Percentiles rank a stretch among this genome's conserved stretches.
Evolutionary conservation across 768 basidiomycete genomes (phyloP).

Genomic region (Neoboletus brunneissimus): DNA sequence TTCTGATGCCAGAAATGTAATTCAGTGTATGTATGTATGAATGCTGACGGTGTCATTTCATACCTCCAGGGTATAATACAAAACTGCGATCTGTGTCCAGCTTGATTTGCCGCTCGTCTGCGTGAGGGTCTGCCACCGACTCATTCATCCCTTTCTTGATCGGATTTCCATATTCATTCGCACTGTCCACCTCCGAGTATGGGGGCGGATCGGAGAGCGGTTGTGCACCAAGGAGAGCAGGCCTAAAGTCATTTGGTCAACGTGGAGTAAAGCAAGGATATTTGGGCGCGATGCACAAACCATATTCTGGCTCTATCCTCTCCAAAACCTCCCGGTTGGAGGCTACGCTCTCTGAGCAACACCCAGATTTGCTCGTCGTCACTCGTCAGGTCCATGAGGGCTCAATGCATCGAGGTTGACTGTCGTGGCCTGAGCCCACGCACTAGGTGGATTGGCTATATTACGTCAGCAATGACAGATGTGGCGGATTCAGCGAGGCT

Average conservation of each 20-base stretch:
- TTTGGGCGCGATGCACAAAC: constrained; percentile 34
- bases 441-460: background rate
- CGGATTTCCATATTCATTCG: constrained; percentile 1
- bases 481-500: background rate
- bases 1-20: constrained; percentile 15
- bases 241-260: constrained; percentile 22
- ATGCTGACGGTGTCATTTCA: constrained; percentile 16
- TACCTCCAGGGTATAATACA: constrained; percentile 89
- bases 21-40: constrained; percentile 5
- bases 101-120: constrained; percentile 82
- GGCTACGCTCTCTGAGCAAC: constrained; percentile 43
- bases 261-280: constrained; percentile 10
- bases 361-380: constrained; percentile 43
- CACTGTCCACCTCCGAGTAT: constrained; percentile 23
- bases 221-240: constrained; percentile 35
- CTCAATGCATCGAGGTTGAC: constrained; percentile 8
- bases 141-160: background rate
- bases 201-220: constrained; percentile 37
- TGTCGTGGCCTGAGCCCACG: background rate
- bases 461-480: constrained; percentile 23
- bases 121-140: constrained; percentile 39
- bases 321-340: constrained; percentile 65
- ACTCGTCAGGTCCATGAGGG: constrained; percentile 21
- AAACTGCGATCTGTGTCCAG: constrained; percentile 93
- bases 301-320: constrained; percentile 53